Percentiles rank a stretch among this genome's conserved stretches.
These are phyloP conservation scores for Elsinoe ampelina DNA, from an alignment of 2,329 filamentous ascomycete genomes.

Conservation along the genomic window DNA sequence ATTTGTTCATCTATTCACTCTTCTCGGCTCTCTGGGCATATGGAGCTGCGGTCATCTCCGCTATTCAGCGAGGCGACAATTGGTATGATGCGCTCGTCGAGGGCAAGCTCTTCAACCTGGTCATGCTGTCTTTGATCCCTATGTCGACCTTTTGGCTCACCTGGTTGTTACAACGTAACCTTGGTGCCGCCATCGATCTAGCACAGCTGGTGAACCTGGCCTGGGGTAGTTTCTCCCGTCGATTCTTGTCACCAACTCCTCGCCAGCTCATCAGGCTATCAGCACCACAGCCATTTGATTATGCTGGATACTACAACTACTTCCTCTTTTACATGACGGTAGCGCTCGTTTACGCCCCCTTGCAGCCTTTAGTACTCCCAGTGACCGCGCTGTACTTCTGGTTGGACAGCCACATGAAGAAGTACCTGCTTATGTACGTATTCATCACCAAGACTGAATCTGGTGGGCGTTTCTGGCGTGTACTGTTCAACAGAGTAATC, in stretches of 20 bases:
- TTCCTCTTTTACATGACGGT: slow-evolving; percentile 92
- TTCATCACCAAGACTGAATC: slow-evolving; percentile 97
- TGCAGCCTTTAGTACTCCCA: slow-evolving; percentile 80
- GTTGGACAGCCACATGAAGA: slow-evolving; percentile 83
- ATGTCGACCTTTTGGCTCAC: slow-evolving; percentile 91
- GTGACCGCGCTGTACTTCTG: slow-evolving; percentile 83
- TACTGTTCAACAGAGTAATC: slow-evolving; percentile 85
- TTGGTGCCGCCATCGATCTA: slow-evolving; percentile 90
- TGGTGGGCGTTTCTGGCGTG: slow-evolving; percentile 84
- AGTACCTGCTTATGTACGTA: slow-evolving; percentile 83
- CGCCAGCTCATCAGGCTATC: slow-evolving; percentile 86
- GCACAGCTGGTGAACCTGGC: slow-evolving; percentile 75
- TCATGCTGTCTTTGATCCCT: slow-evolving; percentile 67
- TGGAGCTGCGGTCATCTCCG: slow-evolving; percentile 53
- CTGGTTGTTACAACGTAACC: slow-evolving; percentile 83
- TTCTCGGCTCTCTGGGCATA: slow-evolving; percentile 78
- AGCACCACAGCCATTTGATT: slow-evolving; percentile 86
- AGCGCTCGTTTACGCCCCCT: slow-evolving; percentile 68
- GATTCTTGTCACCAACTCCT: slow-evolving; percentile 78
- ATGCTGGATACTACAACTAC: slow-evolving; percentile 96
- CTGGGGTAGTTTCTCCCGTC: slow-evolving; percentile 77
- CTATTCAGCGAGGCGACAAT: slow-evolving; percentile 46
- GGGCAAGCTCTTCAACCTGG: slow-evolving; percentile 50
- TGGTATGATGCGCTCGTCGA: slow-evolving; percentile 61
- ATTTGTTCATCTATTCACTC: slow-evolving; percentile 84